Conservation (phyloP, 2,329 filamentous ascomycete species). For the Neocatenulostroma microsporum region DNA sequence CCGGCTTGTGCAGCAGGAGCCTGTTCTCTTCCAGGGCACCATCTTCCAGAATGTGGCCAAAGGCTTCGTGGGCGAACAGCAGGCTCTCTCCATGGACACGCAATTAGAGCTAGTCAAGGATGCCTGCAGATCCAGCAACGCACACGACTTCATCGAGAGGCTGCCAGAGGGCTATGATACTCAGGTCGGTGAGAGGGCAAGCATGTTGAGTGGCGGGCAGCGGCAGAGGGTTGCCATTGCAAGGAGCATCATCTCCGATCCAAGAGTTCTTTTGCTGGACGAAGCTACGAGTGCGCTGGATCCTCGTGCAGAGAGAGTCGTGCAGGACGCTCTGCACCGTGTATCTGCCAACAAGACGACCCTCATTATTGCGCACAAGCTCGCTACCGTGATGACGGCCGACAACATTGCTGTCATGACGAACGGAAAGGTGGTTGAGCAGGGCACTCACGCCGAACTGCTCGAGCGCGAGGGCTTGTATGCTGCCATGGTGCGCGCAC, state of each 20-base stretch:
- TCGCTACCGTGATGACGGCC: conserved; percentile 38
- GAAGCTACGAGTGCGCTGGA: conserved; percentile 34
- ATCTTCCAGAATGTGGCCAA: conserved; percentile 31
- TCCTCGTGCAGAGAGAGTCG: conserved; percentile 26
- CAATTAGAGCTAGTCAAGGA: conserved; percentile 27
- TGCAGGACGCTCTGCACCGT: conserved; percentile 28
- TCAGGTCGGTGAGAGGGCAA: conserved; percentile 28
- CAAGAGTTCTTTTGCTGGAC: conserved; percentile 29
- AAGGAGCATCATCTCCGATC: conserved; percentile 30
- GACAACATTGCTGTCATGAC: conserved; percentile 41
- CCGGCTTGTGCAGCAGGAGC: conserved; percentile 31
- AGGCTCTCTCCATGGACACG: conserved; percentile 19
- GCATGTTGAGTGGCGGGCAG: conserved; percentile 29
- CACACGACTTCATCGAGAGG: conserved; percentile 31
- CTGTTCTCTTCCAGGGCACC: conserved; percentile 29
- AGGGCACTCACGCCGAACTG: conserved; percentile 37
- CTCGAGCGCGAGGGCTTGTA: conserved; percentile 34
- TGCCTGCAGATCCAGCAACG: conserved; percentile 28
- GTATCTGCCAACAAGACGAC: conserved; percentile 29
- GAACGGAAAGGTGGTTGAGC: conserved; percentile 37
- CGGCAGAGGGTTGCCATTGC: conserved; percentile 32
- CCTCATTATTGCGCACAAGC: conserved; percentile 37
- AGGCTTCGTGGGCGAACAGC: conserved; percentile 32
- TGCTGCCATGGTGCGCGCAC: conserved; percentile 38
- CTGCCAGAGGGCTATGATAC: conserved; percentile 31